Conservation (phyloP, 1,284 basidiomycete genomes). For the Cystobasidium sp. region DNA sequence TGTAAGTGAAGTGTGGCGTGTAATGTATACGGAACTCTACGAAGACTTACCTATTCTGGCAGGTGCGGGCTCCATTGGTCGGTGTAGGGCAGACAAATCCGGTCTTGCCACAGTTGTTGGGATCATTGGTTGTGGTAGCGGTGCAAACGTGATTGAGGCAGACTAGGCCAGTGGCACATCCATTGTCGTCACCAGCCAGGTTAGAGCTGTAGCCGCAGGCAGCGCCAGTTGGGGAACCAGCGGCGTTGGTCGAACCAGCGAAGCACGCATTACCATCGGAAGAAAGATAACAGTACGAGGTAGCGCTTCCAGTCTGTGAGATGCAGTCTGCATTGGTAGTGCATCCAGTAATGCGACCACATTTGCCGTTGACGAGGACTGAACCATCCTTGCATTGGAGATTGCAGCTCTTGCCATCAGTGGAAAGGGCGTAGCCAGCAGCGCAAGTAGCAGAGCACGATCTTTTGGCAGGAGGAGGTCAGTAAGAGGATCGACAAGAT, state of each 20-base stretch:
- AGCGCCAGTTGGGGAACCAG: not conserved
- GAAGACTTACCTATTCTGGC: not conserved
- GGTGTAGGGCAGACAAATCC: conserved; percentile 44
- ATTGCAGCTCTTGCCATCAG: conserved; percentile 12
- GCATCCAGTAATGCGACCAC: conserved; percentile 13
- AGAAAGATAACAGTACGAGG: conserved; percentile 4
- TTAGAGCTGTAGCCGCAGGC: conserved; percentile 1
- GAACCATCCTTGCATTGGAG: conserved; percentile 25
- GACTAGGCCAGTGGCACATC: conserved; percentile 20
- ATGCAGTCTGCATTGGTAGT: conserved; percentile 19
- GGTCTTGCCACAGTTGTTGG: conserved; percentile 42
- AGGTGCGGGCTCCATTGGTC: conserved; percentile 16
- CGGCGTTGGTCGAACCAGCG: conserved; percentile 7
- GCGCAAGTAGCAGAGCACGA: conserved; percentile 5
- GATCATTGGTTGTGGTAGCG: conserved; percentile 4
- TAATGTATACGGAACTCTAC: not conserved
- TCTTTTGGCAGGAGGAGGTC: not conserved
- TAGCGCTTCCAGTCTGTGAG: conserved; percentile 7
- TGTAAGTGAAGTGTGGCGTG: not conserved
- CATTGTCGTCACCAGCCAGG: conserved; percentile 24
- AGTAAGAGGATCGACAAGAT: not conserved
- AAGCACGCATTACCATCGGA: conserved; percentile 21
- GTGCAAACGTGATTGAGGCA: conserved; percentile 28
- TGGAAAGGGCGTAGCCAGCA: conserved; percentile 8
- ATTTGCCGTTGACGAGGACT: conserved; percentile 9